Conservation (phyloP, 768 basidiomycete species). For the Rhodotorula toruloides region DNA sequence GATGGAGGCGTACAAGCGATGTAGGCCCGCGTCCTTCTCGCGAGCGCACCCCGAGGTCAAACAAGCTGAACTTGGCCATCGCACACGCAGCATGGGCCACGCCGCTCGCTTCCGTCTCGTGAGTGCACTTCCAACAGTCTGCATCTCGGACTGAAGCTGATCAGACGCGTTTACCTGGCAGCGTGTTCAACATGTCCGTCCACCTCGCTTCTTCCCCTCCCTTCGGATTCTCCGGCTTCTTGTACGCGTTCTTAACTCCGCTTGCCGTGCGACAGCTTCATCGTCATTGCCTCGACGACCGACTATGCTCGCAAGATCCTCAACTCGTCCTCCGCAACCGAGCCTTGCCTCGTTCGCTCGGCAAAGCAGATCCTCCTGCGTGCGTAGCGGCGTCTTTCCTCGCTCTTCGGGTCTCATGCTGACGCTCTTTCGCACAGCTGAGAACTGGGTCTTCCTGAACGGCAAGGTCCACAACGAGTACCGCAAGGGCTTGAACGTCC, state of each 20-base stretch:
- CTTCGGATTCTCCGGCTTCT: not conserved
- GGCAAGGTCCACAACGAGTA: constrained; percentile 92
- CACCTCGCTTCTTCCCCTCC: not conserved
- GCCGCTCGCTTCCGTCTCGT: constrained; percentile 73
- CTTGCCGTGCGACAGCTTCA: constrained; percentile 62
- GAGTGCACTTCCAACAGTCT: not conserved
- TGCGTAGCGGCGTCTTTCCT: not conserved
- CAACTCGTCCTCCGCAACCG: constrained; percentile 85
- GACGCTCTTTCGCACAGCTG: not conserved
- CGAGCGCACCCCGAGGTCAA: not conserved
- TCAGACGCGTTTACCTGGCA: not conserved
- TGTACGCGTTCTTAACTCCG: not conserved
- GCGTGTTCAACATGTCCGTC: constrained; percentile 90
- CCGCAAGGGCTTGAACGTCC: constrained; percentile 76
- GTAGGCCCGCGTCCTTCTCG: constrained; percentile 5
- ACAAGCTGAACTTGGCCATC: constrained; percentile 1
- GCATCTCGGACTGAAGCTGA: not conserved
- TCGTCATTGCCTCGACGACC: constrained; percentile 94
- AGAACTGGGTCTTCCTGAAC: constrained; percentile 76
- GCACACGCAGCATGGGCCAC: constrained; percentile 75
- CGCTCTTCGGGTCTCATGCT: not conserved
- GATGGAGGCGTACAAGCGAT: constrained; percentile 77
- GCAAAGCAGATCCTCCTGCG: constrained; percentile 78
- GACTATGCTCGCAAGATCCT: constrained; percentile 90
- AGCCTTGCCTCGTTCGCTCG: constrained; percentile 88